phyloP scores from a whole-genome alignment of 305 asterid genomes.

The Lippia alba region DNA sequence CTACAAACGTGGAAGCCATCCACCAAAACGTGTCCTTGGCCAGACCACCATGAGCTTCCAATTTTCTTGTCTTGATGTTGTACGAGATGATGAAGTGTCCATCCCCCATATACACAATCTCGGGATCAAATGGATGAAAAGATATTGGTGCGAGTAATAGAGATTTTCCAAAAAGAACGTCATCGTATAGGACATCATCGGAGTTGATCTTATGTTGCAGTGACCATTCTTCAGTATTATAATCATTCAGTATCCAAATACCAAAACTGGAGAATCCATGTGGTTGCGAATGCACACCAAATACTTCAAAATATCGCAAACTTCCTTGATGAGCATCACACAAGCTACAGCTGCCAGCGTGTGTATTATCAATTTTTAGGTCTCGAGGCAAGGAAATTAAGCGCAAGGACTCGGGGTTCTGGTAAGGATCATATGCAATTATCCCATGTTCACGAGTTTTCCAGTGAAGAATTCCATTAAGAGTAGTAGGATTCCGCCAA shows the following conservation, averaged over 20 bases:
- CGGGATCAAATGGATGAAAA: no score
- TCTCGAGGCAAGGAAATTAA: conserved; percentile 11
- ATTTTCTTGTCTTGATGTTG: neutral
- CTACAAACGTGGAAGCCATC: neutral
- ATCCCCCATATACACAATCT: no score
- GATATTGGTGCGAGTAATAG: no score
- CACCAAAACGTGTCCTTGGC: neutral
- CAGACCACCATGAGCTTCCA: neutral
- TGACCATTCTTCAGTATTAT: no score
- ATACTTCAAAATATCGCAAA: conserved; percentile 11
- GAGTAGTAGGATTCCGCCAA: no score
- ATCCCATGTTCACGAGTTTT: no score
- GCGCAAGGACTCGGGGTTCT: neutral
- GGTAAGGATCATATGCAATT: no score
- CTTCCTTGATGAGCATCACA: conserved; percentile 7
- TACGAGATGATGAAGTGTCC: no score
- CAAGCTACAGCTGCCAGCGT: neutral
- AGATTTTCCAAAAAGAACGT: no score
- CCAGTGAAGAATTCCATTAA: no score
- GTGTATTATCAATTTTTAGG: neutral
- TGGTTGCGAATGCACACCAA: neutral
- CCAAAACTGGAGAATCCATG: neutral
- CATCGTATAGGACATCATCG: no score
- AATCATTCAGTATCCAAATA: neutral
- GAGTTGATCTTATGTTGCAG: no score